These are phyloP conservation scores for Halenospora varia DNA, from an alignment of 495 filamentous ascomycete genomes.

Conservation along the genomic window DNA sequence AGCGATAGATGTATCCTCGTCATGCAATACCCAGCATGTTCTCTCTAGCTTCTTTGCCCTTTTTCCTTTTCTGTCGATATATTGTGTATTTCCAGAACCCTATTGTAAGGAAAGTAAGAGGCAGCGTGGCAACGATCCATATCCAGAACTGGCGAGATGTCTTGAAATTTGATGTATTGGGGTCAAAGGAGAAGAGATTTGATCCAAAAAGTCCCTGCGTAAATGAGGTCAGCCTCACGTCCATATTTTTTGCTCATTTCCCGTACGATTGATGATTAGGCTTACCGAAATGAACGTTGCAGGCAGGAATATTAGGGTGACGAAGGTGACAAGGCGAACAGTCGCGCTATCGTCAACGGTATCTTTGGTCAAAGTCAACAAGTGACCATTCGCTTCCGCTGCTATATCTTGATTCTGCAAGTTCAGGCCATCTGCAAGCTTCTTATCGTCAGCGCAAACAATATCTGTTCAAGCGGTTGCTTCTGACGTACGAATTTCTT, in stretches of 20 bases:
- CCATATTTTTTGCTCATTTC: neutral
- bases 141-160: conserved; percentile 36
- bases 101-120: conserved; percentile 29
- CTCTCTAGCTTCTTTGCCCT: neutral
- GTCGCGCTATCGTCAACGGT: conserved; percentile 17
- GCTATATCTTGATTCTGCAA: conserved; percentile 12
- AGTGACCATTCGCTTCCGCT: conserved; percentile 5
- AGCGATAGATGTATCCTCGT: no score
- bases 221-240: neutral
- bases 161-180: conserved; percentile 19
- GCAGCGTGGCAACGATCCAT: conserved; percentile 26
- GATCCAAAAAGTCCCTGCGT: conserved; percentile 35
- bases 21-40: neutral
- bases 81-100: conserved; percentile 19
- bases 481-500: neutral
- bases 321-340: conserved; percentile 8
- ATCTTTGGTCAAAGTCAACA: conserved; percentile 14
- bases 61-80: neutral
- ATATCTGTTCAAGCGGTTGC: neutral
- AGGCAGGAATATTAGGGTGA: conserved; percentile 12
- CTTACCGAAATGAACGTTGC: conserved; percentile 13
- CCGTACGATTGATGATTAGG: neutral
- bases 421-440: conserved; percentile 6
- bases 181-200: conserved; percentile 35
- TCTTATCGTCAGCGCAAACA: neutral